phyloP scores from a whole-genome alignment of 1,284 basidiomycete species.

The Baeospora myosura region DNA sequence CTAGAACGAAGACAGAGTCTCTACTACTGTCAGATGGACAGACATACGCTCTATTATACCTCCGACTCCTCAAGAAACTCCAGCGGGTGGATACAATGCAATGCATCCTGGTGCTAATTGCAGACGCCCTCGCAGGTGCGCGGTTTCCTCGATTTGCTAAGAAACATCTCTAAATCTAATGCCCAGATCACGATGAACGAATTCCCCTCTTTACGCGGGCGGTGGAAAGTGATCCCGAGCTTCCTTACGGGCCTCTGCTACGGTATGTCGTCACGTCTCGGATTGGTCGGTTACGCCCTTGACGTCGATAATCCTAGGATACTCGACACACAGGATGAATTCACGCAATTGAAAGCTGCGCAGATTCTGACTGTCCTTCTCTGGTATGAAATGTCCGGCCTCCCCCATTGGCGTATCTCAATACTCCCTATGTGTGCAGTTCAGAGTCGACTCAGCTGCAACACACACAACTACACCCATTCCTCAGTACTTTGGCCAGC shows the following conservation, averaged over 20 bases:
- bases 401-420: constrained; percentile 5
- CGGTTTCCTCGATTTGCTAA: constrained; percentile 7
- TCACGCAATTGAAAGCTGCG: constrained; percentile 83
- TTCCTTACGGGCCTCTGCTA: constrained; percentile 80
- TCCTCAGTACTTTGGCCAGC: constrained; percentile 57
- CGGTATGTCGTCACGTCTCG: constrained; percentile 42
- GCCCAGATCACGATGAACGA: constrained; percentile 64
- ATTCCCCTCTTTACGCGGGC: constrained; percentile 66
- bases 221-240: constrained; percentile 59
- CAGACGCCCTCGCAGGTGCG: constrained; percentile 80
- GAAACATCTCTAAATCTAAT: constrained; percentile 4
- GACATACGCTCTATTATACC: constrained; percentile 84
- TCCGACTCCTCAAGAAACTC: constrained; percentile 88
- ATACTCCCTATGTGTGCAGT: constrained; percentile 24
- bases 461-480: constrained; percentile 54
- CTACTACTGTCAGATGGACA: constrained; percentile 73
- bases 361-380: constrained; percentile 87
- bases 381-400: constrained; percentile 54
- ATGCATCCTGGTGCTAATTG: constrained; percentile 85
- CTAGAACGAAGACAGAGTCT: constrained; percentile 65
- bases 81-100: constrained; percentile 92
- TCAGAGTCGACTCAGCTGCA: constrained; percentile 48
- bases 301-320: constrained; percentile 37
- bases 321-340: constrained; percentile 86
- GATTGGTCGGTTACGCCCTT: constrained; percentile 2